These are phyloP conservation scores for Bolboschoenus planiculmis DNA, from an alignment of 176 grass and related monocot species.

Conservation along the genomic window DNA sequence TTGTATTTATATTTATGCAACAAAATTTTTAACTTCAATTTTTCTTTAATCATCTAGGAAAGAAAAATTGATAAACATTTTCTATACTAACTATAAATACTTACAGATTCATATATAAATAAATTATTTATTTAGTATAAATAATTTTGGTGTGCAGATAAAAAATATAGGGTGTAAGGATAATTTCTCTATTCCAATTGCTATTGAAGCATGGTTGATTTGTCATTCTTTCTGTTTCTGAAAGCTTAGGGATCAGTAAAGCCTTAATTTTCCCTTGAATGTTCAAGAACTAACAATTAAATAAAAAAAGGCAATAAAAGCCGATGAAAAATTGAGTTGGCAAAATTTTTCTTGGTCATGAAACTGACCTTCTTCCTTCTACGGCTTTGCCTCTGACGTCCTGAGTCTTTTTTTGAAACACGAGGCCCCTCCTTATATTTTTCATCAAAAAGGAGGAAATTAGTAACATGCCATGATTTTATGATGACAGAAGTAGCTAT, in stretches of 20 bases:
- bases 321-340: constrained; percentile 1
- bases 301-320: not conserved
- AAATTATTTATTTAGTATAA: no score
- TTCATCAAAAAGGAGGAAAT: constrained; percentile 4
- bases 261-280: constrained; percentile 1
- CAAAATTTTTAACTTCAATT: no score
- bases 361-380: constrained; percentile 60
- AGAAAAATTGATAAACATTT: no score
- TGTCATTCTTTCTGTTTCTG: constrained; percentile 5
- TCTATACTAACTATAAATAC: no score
- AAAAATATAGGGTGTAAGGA: no score
- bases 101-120: no score
- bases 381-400: constrained; percentile 51
- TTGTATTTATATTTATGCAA: no score
- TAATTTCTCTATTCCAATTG: no score
- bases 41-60: no score
- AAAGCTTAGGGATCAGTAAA: constrained; percentile 14
- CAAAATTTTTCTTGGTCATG: not conserved
- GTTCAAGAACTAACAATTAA: constrained; percentile 27
- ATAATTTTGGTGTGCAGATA: no score
- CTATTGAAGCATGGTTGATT: not conserved
- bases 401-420: constrained; percentile 60
- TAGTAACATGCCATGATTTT: not conserved
- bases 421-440: constrained; percentile 42
- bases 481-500: not conserved